Evolutionary conservation across 148 eudicot genomes (phyloP), one percentile per base, ranked within the genome.

Genomic region (Pharnaceum exiguum): DNA sequence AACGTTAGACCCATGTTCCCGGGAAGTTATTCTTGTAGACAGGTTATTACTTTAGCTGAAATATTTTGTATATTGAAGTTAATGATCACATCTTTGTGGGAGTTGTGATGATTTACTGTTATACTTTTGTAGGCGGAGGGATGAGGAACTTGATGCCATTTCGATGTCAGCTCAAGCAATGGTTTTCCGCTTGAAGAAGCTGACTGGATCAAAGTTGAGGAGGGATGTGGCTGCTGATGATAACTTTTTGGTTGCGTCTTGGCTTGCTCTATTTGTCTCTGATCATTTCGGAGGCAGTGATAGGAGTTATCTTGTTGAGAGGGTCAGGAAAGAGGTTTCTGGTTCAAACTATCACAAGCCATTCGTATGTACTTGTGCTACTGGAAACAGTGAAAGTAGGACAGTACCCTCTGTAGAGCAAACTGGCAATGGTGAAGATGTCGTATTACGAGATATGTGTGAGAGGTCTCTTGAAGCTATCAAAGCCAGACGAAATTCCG

Each of bases 261-360:
- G 85, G 81, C 98, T 93, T 75, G 86, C 96, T n/a, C 90, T 88
- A 57, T 88, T 88, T 76, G 95, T 93, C 29, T 93, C 98, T 0
- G 88, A 93, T 76, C 98, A 78, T 57, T 85, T 88, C 75, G 98
- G 98, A 39, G 98, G 98, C 49, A 83, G 90, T 72, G 98, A 93
- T 66, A 85, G 75, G 79, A 79, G 72, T 66, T 63, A 60, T 55
- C 50, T 74, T 27, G 47, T 93, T 57, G 90, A 83, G 69, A 77
- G 70, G 66, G 72, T 73, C 33, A 75, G 94, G 37, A 93, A 89
- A 82, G 79, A 77, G 55, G 86, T 76, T 18, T 88, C 90, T 50
- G 90, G 98, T 67, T 77, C 94, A 36, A 88, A 85, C 71, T 83
- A 78, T 55, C 61, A 54, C 19, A 85, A 83, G 82, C 98, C 98